These are phyloP conservation scores for Vitis hybrid DNA, from an alignment of 177 flowering plant species.

Conservation along the genomic window DNA sequence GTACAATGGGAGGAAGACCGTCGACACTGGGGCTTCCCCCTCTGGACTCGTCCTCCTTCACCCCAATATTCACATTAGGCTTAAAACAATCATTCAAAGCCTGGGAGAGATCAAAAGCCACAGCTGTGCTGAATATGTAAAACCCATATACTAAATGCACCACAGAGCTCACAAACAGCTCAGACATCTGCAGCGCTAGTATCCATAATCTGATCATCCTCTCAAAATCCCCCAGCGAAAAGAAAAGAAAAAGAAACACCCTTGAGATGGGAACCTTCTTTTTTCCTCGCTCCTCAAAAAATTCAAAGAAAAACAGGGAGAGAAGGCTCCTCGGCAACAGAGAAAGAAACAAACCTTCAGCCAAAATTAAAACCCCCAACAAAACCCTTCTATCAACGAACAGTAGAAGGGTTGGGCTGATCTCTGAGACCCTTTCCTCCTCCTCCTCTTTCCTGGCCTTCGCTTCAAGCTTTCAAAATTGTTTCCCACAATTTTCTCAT, in stretches of 20 bases:
- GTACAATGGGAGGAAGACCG: constrained; percentile 81
- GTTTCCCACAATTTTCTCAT: constrained; percentile 30
- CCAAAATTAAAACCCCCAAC: not conserved
- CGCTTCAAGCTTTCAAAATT: constrained; percentile 9
- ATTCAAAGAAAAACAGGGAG: constrained; percentile 5
- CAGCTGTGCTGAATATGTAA: constrained; percentile 85
- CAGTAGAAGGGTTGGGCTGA: not conserved
- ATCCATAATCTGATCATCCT: constrained; percentile 63
- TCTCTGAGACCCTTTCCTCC: not conserved
- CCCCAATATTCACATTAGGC: constrained; percentile 31
- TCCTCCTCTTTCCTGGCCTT: not conserved
- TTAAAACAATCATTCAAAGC: constrained; percentile 42
- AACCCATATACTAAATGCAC: constrained; percentile 86
- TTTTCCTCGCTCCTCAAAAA: no score
- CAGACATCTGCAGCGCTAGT: constrained; percentile 47
- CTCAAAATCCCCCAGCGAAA: not conserved
- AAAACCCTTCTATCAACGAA: constrained; percentile 2
- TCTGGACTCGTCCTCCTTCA: constrained; percentile 19
- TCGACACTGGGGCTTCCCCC: constrained; percentile 16
- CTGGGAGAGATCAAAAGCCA: constrained; percentile 76
- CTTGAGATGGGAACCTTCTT: no score
- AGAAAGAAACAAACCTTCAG: not conserved
- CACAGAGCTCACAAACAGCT: constrained; percentile 72
- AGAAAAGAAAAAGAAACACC: not conserved
- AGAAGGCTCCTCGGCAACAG: constrained; percentile 21